Conservation (phyloP, 2,329 filamentous ascomycete species). For the Pseudocercospora musae region DNA sequence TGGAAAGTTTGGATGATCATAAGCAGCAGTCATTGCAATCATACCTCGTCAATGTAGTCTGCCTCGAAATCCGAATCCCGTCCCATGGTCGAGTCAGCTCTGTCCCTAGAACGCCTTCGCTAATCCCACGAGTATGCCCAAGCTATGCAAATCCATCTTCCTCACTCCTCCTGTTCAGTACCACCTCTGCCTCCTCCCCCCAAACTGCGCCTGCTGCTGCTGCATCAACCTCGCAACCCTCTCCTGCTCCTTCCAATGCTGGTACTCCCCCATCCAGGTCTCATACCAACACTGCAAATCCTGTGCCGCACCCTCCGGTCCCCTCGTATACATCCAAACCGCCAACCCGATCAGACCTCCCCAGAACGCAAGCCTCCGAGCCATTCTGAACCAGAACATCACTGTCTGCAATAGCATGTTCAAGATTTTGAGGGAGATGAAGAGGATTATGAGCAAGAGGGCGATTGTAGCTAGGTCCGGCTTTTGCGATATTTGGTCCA, state of each 20-base stretch:
- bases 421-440: conserved; percentile 62
- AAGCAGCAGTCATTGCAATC: not conserved
- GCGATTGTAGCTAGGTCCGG: conserved; percentile 52
- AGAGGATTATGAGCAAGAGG: conserved; percentile 58
- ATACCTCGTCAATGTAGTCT: not conserved
- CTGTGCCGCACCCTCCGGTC: conserved; percentile 60
- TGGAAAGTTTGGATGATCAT: not conserved
- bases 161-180: conserved; percentile 11
- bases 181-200: conserved; percentile 34
- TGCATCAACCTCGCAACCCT: conserved; percentile 24
- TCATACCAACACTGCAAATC: conserved; percentile 50
- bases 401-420: conserved; percentile 69
- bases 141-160: not conserved
- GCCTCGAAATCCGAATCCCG: not conserved
- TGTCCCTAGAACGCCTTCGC: not conserved
- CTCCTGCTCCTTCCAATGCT: conserved; percentile 37
- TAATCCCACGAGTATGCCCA: not conserved
- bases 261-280: conserved; percentile 40
- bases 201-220: conserved; percentile 18
- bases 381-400: conserved; percentile 72
- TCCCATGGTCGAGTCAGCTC: not conserved
- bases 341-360: conserved; percentile 53
- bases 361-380: conserved; percentile 63
- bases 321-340: conserved; percentile 58
- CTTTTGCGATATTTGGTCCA: conserved; percentile 32